Base-by-base conservation (phyloP, 306 rosid genomes). In the Acacia acuminata region DNA sequence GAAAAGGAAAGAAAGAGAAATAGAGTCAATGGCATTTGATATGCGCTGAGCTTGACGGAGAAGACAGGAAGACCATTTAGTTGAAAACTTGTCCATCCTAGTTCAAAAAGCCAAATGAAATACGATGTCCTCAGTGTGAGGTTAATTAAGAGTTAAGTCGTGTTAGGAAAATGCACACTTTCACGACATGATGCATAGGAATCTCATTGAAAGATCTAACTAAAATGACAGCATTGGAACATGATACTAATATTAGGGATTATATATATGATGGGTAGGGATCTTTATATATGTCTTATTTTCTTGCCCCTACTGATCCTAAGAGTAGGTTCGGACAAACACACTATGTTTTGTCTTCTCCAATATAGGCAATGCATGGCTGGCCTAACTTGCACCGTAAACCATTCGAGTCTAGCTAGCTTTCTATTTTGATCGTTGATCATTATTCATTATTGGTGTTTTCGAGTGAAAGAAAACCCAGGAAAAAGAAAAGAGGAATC, bases 11-110 rank as follows among this genome's bases (percentile, higher is more conserved):
- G 27, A 22, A 79, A 51, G 47, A 43, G 61, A 63, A 72, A 15
- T 32, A 45, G 22, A 76, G 84, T 80, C 87, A 76, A 81, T 42
- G 0, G 47, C 12, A 42, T 81, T 76, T 81, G 79, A 84, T 71
- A 24, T 70, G 80, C 12, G 7, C 25, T 44, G 45, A 36, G 48
- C 22, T 32, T 34, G 44, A 10, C 56, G 60, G 75, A 81, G 75
- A 80, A 55, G 79, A 69, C 50, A 61, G 36, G 60, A 71, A 79
- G 56, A 80, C 79, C 72, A 42, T 58, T 75, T 42, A 70, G 78
- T 34, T 38, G 30, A 79, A 76, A 76, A 16, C 79, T 38, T 20
- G 64, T 76, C 81, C 44, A 80, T 69, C 42, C 32, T 17, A 36
- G 44, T 79, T 56, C 25, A 51, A 44, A 30, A 83, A 40, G 65